Conservation (phyloP, 2,329 filamentous ascomycete species). For the Phyllosticta ampelicida region DNA sequence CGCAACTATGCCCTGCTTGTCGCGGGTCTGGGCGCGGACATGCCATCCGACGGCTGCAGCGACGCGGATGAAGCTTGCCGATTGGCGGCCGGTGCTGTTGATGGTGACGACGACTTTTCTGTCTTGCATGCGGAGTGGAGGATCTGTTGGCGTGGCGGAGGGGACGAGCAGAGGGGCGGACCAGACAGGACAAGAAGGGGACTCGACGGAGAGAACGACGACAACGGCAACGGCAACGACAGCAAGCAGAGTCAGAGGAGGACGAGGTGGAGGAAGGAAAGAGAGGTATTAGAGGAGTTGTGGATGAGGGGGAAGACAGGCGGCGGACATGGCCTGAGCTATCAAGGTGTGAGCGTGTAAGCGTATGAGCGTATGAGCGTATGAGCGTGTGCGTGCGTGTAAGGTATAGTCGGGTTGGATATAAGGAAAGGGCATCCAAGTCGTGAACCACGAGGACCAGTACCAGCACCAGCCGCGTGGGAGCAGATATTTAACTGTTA, state of each 20-base stretch:
- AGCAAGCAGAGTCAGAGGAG: neutral
- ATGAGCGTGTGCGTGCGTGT: no score
- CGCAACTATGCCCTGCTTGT: constrained; percentile 76
- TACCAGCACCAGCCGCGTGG: constrained; percentile 1
- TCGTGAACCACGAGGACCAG: neutral
- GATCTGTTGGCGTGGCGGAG: neutral
- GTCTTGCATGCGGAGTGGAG: constrained; percentile 23
- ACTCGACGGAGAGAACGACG: neutral
- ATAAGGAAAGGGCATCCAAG: neutral
- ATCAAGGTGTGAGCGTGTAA: no score
- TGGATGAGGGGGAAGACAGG: constrained; percentile 4
- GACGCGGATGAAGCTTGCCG: constrained; percentile 87
- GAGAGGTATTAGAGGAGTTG: constrained; percentile 7
- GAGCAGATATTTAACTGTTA: constrained; percentile 10
- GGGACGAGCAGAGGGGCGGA: neutral
- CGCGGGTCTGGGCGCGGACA: constrained; percentile 84
- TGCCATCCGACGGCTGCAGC: constrained; percentile 88
- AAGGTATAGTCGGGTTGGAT: neutral
- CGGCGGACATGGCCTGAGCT: constrained; percentile 10
- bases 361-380: no score
- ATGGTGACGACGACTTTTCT: constrained; percentile 81
- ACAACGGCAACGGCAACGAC: neutral
- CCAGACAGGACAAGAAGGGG: neutral
- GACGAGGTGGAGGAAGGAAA: constrained; percentile 1
- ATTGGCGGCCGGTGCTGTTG: constrained; percentile 91